Evolutionary conservation across 768 basidiomycete genomes (phyloP).

Genomic region (button mushroom (Agaricus bisporus)): DNA sequence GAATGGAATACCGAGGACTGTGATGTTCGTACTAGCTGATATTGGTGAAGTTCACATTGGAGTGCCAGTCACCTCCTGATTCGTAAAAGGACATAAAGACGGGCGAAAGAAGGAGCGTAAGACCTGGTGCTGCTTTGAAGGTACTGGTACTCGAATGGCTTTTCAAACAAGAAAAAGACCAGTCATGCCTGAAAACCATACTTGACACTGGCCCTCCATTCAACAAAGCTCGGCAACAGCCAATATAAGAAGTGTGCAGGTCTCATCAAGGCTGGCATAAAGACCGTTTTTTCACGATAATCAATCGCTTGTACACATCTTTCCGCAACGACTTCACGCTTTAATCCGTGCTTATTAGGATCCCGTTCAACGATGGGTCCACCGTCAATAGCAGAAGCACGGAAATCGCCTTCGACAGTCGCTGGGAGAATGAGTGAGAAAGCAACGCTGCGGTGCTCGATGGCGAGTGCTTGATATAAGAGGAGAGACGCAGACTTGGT

Average conservation of each 20-base stretch:
- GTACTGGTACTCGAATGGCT: no score
- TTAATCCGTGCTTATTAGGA: slow-evolving; percentile 54
- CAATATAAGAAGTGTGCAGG: slow-evolving; percentile 56
- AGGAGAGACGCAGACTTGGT: slow-evolving; percentile 77
- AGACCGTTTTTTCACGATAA: slow-evolving; percentile 45
- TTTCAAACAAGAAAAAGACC: background rate
- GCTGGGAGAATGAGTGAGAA: slow-evolving; percentile 62
- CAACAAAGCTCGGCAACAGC: slow-evolving; percentile 53
- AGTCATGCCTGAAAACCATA: slow-evolving; percentile 42
- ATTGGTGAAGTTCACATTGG: no score
- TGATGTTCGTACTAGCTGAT: no score
- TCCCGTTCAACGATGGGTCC: slow-evolving; percentile 40
- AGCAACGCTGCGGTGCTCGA: slow-evolving; percentile 66
- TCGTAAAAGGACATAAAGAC: background rate
- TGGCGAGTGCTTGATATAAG: slow-evolving; percentile 73
- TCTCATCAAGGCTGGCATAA: slow-evolving; percentile 45
- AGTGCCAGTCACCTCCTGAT: no score
- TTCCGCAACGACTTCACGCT: slow-evolving; percentile 51
- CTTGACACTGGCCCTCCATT: slow-evolving; percentile 53
- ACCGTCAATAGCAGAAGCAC: slow-evolving; percentile 71
- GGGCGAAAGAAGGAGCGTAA: background rate
- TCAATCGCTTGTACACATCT: slow-evolving; percentile 60
- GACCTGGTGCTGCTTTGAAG: background rate
- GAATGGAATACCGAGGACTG: no score
- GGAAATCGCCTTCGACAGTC: slow-evolving; percentile 74